Conservation (phyloP, 805 yeast genomes). For the Jamesozyma spencerorum region DNA sequence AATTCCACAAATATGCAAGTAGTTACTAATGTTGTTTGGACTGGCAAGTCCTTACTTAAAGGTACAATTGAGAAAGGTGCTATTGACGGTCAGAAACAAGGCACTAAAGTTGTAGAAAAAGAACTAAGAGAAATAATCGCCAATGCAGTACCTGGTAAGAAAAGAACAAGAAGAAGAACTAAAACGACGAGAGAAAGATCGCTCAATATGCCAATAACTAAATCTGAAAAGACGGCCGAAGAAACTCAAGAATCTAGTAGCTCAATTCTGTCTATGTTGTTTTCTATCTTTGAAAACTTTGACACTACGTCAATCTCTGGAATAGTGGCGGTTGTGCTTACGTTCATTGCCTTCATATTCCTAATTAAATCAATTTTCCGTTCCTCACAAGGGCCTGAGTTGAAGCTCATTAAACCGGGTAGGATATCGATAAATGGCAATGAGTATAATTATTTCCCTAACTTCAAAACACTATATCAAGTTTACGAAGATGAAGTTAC, state of each 20-base stretch:
- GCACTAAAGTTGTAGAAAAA: slow-evolving; percentile 37
- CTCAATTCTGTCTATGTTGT: slow-evolving; percentile 1
- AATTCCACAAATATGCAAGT: slow-evolving; percentile 47
- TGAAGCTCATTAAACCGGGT: slow-evolving; percentile 20
- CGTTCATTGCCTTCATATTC: slow-evolving; percentile 6
- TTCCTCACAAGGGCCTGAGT: slow-evolving; percentile 3
- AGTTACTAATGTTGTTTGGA: slow-evolving; percentile 59
- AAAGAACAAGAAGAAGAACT: slow-evolving; percentile 6
- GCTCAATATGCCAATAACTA: neutral
- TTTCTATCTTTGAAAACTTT: slow-evolving; percentile 8
- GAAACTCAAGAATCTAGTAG: neutral
- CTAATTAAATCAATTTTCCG: slow-evolving; percentile 7
- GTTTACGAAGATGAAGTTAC: slow-evolving; percentile 26
- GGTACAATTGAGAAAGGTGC: slow-evolving; percentile 70
- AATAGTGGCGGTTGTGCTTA: slow-evolving; percentile 5
- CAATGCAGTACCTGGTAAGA: slow-evolving; percentile 11
- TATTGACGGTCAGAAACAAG: slow-evolving; percentile 62
- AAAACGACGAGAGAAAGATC: slow-evolving; percentile 2
- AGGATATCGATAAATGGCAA: slow-evolving; percentile 30
- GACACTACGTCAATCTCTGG: slow-evolving; percentile 17
- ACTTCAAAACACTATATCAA: slow-evolving; percentile 31
- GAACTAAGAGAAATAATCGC: slow-evolving; percentile 31
- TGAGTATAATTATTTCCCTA: slow-evolving; percentile 34
- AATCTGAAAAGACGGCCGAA: neutral
- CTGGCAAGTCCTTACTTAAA: slow-evolving; percentile 67